These are phyloP conservation scores for Geranomyces variabilis DNA, from an alignment of 192 early-diverging fungal species.

Conservation along the genomic window DNA sequence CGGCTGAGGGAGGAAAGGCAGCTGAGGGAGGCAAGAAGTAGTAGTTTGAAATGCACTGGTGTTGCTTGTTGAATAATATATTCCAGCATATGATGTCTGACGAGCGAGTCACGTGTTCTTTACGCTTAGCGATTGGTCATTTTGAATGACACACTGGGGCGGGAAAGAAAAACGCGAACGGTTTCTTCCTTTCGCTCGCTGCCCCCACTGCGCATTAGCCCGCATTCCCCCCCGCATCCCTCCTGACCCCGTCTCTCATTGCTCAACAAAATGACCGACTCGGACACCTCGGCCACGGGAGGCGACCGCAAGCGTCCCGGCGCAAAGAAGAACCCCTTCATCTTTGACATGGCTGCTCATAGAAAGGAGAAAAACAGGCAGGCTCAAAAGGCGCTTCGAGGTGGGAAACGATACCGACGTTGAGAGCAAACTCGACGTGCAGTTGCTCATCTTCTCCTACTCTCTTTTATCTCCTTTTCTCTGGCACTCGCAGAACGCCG, in stretches of 20 bases:
- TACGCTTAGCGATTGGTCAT: too few species aligned
- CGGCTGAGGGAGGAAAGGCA: constrained; percentile 15
- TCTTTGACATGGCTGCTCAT: constrained; percentile 26
- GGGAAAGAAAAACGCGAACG: too few species aligned
- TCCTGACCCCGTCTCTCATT: too few species aligned
- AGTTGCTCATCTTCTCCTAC: background rate
- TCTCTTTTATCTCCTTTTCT: background rate
- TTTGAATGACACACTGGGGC: too few species aligned
- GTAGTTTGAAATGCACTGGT: too few species aligned
- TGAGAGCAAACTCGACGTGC: background rate
- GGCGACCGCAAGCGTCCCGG: constrained; percentile 29
- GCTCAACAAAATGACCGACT: constrained; percentile 12
- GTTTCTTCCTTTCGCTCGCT: too few species aligned
- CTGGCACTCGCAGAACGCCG: constrained; percentile 15
- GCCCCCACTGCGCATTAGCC: too few species aligned
- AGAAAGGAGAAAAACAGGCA: constrained; percentile 37
- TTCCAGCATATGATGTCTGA: too few species aligned
- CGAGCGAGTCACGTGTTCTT: too few species aligned
- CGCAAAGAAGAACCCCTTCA: constrained; percentile 31
- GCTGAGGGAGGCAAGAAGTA: background rate
- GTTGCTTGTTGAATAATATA: too few species aligned
- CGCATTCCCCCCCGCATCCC: too few species aligned
- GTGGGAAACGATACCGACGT: too few species aligned
- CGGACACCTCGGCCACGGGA: constrained; percentile 1
- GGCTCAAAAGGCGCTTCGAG: constrained; percentile 34